phyloP scores from a whole-genome alignment of 495 filamentous ascomycete species.

The Cercophora scortea region DNA sequence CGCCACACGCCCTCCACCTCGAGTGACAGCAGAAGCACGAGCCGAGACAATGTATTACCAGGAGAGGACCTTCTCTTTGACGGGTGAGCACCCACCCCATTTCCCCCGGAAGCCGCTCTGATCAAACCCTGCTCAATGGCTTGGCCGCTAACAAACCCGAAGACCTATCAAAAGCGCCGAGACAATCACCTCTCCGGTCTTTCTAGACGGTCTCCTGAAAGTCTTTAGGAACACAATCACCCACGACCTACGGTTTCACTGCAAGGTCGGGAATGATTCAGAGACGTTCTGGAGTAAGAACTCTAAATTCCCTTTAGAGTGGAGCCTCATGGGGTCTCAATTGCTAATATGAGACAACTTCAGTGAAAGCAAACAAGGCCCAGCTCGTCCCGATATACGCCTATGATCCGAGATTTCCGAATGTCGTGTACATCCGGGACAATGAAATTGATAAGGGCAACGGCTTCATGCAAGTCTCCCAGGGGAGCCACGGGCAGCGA shows the following conservation, averaged over 20 bases:
- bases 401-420: constrained; percentile 22
- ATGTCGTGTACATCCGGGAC: constrained; percentile 26
- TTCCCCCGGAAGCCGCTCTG: not conserved
- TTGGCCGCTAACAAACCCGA: not conserved
- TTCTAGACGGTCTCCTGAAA: constrained; percentile 21
- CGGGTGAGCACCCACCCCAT: constrained; percentile 10
- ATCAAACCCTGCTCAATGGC: not conserved
- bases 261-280: constrained; percentile 20
- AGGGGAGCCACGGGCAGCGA: constrained; percentile 9
- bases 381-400: constrained; percentile 29
- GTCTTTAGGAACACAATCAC: constrained; percentile 24
- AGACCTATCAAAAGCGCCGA: constrained; percentile 21
- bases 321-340: not conserved
- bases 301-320: not conserved
- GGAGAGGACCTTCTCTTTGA: constrained; percentile 26
- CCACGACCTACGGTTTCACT: constrained; percentile 24
- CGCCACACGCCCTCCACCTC: constrained; percentile 9
- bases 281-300: constrained; percentile 28
- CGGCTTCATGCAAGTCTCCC: constrained; percentile 9
- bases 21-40: constrained; percentile 14
- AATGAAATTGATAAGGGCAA: constrained; percentile 16
- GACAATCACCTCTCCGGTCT: constrained; percentile 15
- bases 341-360: not conserved
- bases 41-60: constrained; percentile 27
- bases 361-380: constrained; percentile 26